Evolutionary conservation across 2,329 filamentous ascomycete species (phyloP), one percentile per base, ranked within the genome.

Genomic region (Claviceps maximensis): DNA sequence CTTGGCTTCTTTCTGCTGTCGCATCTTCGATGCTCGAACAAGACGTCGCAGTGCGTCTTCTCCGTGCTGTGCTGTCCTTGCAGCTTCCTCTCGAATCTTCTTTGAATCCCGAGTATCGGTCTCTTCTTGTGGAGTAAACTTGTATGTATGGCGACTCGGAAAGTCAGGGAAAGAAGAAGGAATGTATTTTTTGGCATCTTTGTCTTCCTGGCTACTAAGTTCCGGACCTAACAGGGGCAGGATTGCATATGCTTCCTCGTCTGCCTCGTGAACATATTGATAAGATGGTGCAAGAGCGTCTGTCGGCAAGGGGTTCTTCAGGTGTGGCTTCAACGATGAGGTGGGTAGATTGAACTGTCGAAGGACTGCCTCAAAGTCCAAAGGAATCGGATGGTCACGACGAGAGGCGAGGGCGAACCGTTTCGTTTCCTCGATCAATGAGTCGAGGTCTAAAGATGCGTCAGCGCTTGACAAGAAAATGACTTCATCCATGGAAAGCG

Each of bases 61-160:
- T 2, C 77, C 80, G 56, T 82, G 79, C 58, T 80, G 76, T 9
- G 80, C 78, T 47, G 79, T 78, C 52, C 76, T 71, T 1, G 79
- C 75, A 1, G 80, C 80, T 42, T 81, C 77, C 51, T 80, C 75
- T 25, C 80, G 73, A 46, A 82, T 78, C 62, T 77, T 78, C 59
- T 80, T 74, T 0, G 77, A 73, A 54, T 82, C 76, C 8, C 71
- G 69, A 17, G 66, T 64, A 19, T 66, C 69, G 42, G 67, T 69
- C 55, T 76, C 71, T 19, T 76, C 71, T 36, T 74, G 72, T 2
- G 76, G 75, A 0, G 80, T 84, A 60, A 76, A 78, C 41, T 74
- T 76, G 65, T 83, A 84, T 3, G 80, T 84, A 59, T 84, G 80
- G 47, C 77, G 78, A 62, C 79, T 82, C 0, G 81, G 81, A 55